A percentile compares a stretch with the other conserved stretches of the same genome.
Conservation (phyloP, 768 basidiomycete species). For the Naganishia onofrii region DNA sequence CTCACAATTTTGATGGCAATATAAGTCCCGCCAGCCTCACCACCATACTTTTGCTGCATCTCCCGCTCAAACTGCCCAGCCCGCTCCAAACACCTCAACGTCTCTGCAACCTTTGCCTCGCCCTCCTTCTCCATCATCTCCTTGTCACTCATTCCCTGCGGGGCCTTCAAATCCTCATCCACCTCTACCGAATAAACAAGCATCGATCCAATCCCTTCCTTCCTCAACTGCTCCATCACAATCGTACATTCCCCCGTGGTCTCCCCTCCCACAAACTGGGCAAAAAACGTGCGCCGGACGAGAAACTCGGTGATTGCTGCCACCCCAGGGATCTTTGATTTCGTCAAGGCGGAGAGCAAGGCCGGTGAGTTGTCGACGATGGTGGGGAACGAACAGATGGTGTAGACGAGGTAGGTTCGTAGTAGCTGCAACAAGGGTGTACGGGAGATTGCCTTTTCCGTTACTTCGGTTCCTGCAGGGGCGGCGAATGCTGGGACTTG, state of each 20-base stretch:
- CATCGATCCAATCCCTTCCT: constrained; percentile 68
- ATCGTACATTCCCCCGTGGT: constrained; percentile 68
- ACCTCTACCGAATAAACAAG: constrained; percentile 86
- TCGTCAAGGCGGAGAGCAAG: constrained; percentile 61
- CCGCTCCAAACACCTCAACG: constrained; percentile 70
- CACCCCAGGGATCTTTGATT: constrained; percentile 60
- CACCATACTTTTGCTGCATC: constrained; percentile 37
- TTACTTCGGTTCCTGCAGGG: background rate
- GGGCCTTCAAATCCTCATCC: constrained; percentile 63
- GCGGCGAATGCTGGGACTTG: background rate
- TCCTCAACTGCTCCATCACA: constrained; percentile 63
- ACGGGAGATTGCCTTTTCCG: constrained; percentile 23
- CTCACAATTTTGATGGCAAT: constrained; percentile 80
- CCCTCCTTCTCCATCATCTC: constrained; percentile 56
- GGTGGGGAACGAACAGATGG: constrained; percentile 70
- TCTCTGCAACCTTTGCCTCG: constrained; percentile 64
- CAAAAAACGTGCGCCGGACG: constrained; percentile 78
- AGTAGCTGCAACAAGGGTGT: constrained; percentile 56
- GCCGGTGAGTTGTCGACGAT: constrained; percentile 73
- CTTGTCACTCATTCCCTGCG: constrained; percentile 35
- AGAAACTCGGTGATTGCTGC: constrained; percentile 65
- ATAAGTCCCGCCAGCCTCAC: constrained; percentile 60
- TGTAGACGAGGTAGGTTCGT: constrained; percentile 76
- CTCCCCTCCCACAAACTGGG: constrained; percentile 89
- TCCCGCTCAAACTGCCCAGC: constrained; percentile 75